Evolutionary conservation across 176 grass and related monocot species (phyloP).

Genomic region (Chrysopogon serrulatus): DNA sequence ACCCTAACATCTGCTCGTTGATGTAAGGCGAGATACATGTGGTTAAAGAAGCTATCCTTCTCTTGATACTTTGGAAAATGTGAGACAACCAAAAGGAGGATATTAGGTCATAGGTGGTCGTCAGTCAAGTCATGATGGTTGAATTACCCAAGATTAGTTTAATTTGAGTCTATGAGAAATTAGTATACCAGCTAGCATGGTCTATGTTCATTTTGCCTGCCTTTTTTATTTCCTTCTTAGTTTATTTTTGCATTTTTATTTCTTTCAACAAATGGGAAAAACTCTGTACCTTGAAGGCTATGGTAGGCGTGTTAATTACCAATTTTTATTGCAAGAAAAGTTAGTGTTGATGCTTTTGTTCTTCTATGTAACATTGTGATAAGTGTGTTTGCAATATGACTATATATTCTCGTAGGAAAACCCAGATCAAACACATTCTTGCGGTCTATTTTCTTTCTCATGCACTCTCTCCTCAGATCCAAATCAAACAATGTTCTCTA

Average conservation of each 20-base stretch:
- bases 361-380: background rate
- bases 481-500: too few relatives aligned
- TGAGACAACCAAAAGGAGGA: too few relatives aligned
- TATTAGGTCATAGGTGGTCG: background rate
- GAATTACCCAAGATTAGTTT: too few relatives aligned
- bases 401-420: too few relatives aligned
- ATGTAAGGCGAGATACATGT: constrained; percentile 34
- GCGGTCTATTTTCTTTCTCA: background rate
- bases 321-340: background rate
- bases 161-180: too few relatives aligned
- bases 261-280: background rate
- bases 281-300: background rate
- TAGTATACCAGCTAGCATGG: background rate
- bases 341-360: background rate
- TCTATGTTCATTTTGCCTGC: background rate
- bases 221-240: background rate
- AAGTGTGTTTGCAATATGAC: too few relatives aligned
- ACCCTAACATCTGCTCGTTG: constrained; percentile 49
- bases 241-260: background rate
- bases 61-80: background rate
- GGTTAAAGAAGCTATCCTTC: background rate
- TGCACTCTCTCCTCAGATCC: background rate
- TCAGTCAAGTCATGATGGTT: too few relatives aligned
- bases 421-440: background rate
- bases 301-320: too few relatives aligned